Evolutionary conservation across 192 early-diverging fungal genomes (phyloP).

Genomic region (Phlyctochytrium arcticum): DNA sequence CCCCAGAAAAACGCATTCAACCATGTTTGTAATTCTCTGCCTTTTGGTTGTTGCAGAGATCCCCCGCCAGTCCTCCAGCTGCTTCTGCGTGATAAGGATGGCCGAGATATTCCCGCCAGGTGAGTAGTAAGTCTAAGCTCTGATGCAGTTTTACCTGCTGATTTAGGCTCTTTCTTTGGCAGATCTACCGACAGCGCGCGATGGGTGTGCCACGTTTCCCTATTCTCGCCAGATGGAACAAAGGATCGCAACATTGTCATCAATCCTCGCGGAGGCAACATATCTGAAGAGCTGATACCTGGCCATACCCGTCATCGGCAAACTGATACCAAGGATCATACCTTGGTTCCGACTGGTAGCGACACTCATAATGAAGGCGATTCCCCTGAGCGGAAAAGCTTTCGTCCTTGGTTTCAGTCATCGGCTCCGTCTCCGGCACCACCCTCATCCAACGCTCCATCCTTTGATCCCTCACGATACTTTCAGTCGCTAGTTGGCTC

Average conservation of each 20-base stretch:
- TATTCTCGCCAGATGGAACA: slow-evolving; percentile 20
- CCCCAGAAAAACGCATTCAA: neutral
- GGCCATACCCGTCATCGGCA: neutral
- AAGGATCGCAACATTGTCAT: slow-evolving; percentile 29
- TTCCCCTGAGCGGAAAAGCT: neutral
- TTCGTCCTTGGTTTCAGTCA: neutral
- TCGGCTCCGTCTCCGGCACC: neutral
- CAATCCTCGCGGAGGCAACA: slow-evolving; percentile 20
- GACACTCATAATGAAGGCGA: neutral
- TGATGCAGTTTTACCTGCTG: neutral
- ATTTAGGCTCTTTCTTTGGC: neutral
- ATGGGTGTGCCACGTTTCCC: slow-evolving; percentile 34
- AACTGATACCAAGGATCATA: no score
- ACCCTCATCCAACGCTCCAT: neutral
- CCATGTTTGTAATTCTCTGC: neutral
- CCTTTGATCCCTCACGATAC: neutral
- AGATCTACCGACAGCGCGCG: neutral
- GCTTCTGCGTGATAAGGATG: slow-evolving; percentile 1
- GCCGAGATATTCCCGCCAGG: slow-evolving; percentile 5
- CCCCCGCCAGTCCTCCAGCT: slow-evolving; percentile 37
- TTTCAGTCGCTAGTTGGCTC: slow-evolving; percentile 33
- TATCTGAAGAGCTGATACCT: no score
- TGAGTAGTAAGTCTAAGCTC: neutral
- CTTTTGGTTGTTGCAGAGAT: slow-evolving; percentile 17
- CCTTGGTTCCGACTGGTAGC: neutral